Evolutionary conservation across 106 monocot species (phyloP).

Genomic region (Narthecium ossifragum): DNA sequence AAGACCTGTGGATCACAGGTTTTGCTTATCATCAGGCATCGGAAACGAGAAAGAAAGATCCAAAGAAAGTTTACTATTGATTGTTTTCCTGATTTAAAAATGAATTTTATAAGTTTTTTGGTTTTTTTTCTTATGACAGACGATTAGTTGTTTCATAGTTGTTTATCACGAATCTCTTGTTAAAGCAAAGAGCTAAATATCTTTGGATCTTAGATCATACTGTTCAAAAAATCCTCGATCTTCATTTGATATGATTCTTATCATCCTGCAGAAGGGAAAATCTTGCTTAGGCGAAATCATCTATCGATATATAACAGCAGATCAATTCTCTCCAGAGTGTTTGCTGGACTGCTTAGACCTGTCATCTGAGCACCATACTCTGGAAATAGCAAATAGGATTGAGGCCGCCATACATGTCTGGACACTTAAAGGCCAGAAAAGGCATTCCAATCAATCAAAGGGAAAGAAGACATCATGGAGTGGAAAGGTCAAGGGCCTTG

Average conservation of each 20-base stretch:
- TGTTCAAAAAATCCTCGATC: not conserved
- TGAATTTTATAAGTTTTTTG: no score
- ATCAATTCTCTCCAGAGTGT: constrained; percentile 90
- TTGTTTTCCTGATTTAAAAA: no score
- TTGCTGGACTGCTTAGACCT: constrained; percentile 85
- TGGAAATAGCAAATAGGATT: constrained; percentile 88
- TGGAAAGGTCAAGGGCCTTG: constrained; percentile 85
- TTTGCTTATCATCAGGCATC: no score
- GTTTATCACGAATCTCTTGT: no score
- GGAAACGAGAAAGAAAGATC: no score
- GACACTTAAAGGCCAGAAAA: constrained; percentile 49
- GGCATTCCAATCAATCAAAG: constrained; percentile 32
- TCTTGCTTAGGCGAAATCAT: constrained; percentile 92
- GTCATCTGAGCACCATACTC: constrained; percentile 84
- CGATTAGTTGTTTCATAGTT: no score
- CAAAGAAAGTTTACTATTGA: no score
- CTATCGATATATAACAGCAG: constrained; percentile 84
- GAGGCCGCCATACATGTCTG: constrained; percentile 90
- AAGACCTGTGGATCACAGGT: no score
- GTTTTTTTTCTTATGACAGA: no score
- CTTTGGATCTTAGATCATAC: no score
- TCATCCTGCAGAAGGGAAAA: constrained; percentile 69
- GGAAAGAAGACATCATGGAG: constrained; percentile 60
- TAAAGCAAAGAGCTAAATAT: no score
- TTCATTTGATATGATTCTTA: not conserved